Evolutionary conservation across 208 protist species (phyloP).

Genomic region (Angomonas ambiguus): DNA sequence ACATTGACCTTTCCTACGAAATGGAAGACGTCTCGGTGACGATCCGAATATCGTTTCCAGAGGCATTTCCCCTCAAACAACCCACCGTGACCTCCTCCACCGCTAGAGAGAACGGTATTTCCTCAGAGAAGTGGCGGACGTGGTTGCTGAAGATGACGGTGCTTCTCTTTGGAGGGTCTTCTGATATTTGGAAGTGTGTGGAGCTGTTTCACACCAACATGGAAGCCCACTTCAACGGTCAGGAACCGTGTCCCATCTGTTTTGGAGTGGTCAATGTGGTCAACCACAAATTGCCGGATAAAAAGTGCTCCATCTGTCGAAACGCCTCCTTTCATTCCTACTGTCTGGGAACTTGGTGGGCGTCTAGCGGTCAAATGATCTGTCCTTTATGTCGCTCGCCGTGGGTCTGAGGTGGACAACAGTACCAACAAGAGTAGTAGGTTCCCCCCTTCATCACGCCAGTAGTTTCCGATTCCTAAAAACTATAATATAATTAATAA

Average conservation of each 20-base stretch:
- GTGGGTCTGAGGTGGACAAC: conserved; percentile 35
- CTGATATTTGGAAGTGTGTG: conserved; percentile 85
- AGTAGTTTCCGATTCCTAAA: no score
- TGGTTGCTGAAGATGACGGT: conserved; percentile 91
- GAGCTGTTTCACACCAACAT: conserved; percentile 84
- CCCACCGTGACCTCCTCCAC: conserved; percentile 52
- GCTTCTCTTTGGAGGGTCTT: conserved; percentile 71
- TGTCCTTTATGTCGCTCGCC: conserved; percentile 90
- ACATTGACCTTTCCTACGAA: conserved; percentile 67
- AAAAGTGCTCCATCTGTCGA: conserved; percentile 81
- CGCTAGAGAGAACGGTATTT: conserved; percentile 64
- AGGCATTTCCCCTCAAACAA: conserved; percentile 64
- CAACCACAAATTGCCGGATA: conserved; percentile 77
- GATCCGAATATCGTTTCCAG: conserved; percentile 68
- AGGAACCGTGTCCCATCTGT: conserved; percentile 91
- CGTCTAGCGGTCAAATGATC: conserved; percentile 63
- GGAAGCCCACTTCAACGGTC: conserved; percentile 85
- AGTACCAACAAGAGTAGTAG: not conserved
- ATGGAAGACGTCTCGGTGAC: conserved; percentile 77
- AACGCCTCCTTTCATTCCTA: conserved; percentile 84
- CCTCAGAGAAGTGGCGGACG: conserved; percentile 67
- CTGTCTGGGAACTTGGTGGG: conserved; percentile 91
- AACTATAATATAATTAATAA: no score
- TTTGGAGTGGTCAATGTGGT: conserved; percentile 79
- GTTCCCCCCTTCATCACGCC: no score